Percentiles rank a stretch among this genome's conserved stretches.
phyloP scores from a whole-genome alignment of 225 moss, liverwort and hornwort species.

The Marchantia polymorpha region DNA sequence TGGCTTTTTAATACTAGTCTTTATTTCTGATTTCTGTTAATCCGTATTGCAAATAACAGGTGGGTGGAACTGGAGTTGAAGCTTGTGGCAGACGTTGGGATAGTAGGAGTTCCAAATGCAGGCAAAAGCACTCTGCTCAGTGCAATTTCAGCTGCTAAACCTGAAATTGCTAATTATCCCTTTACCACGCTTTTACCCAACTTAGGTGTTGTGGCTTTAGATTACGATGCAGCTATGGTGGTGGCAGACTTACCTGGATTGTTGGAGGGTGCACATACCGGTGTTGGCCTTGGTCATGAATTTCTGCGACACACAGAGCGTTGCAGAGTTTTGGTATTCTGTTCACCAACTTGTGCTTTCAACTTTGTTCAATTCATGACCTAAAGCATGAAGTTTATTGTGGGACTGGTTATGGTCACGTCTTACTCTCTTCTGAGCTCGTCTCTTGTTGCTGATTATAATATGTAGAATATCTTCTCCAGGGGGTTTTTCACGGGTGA shows the following conservation, averaged over 20 bases:
- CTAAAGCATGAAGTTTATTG: too few species aligned
- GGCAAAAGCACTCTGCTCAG: slow-evolving; percentile 97
- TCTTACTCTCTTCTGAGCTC: background rate
- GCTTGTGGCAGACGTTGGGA: slow-evolving; percentile 96
- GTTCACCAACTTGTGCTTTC: background rate
- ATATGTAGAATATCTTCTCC: background rate
- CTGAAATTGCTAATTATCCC: slow-evolving; percentile 87
- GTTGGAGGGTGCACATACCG: slow-evolving; percentile 92
- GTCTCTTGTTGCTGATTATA: background rate
- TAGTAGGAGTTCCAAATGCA: slow-evolving; percentile 96
- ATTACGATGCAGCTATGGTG: slow-evolving; percentile 85
- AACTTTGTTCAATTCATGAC: background rate
- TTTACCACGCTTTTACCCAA: slow-evolving; percentile 94
- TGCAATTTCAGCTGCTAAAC: slow-evolving; percentile 84
- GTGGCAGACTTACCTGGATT: slow-evolving; percentile 95
- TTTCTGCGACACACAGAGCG: slow-evolving; percentile 96
- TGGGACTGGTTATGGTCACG: background rate
- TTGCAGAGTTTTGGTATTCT: slow-evolving; percentile 80
- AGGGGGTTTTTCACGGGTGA: background rate
- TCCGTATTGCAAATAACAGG: slow-evolving; percentile 35
- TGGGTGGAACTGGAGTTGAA: slow-evolving; percentile 94
- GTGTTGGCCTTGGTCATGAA: slow-evolving; percentile 88
- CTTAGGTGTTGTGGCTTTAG: slow-evolving; percentile 87
- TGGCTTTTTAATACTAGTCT: too few species aligned
- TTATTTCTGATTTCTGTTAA: background rate